Base-by-base conservation (phyloP, 495 filamentous ascomycete species). In the Cercophora samala region DNA sequence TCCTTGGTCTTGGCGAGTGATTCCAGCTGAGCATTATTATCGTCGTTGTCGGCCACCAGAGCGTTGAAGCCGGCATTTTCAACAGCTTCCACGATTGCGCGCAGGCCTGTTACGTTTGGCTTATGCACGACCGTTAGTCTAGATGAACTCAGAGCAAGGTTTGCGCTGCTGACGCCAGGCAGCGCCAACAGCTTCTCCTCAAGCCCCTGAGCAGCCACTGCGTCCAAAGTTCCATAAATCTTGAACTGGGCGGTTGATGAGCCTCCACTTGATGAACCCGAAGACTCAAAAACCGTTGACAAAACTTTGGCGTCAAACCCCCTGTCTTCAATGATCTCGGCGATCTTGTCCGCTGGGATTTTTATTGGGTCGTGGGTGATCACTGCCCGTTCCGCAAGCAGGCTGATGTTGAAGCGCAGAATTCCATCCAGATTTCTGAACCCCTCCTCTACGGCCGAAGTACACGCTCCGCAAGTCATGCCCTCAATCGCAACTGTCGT, bases 401-500 rank as follows among this genome's bases (percentile, higher is more conserved):
- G 80, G 76, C 92, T 97, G 78, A 99, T 93, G 69, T 96, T 96
- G 82, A 98, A 97, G 68, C 92, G 90, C 46, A 90, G 70, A 17
- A 98, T 69, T 6, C 94, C 96, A 15, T 88, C 85, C 15, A 93
- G 75, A 62, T 83, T 84, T 67, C 86, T 87, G 79, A 97, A 90
- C 11, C 88, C 91, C 59, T 89, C 86, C 77, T 97, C 92, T 21
- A 99, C 86, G 0, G 93, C 92, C 60, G 92, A 91, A 8, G 93
- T 97, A 73, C 94, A 99, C 42, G 94, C 93, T 55, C 93, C 93
- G 73, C 94, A 97, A 6, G 95, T 98, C 95, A 99, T 99, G 25
- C 95, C 95, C 69, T 93, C 91, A n/a, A 98, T 88, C 19, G 91
- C 89, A 55, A 98, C 79, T 0, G 91, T 99, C 11, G 93, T 97